These are phyloP conservation scores for Termitomyces sp. DNA, from an alignment of 768 basidiomycete species.

Conservation along the genomic window DNA sequence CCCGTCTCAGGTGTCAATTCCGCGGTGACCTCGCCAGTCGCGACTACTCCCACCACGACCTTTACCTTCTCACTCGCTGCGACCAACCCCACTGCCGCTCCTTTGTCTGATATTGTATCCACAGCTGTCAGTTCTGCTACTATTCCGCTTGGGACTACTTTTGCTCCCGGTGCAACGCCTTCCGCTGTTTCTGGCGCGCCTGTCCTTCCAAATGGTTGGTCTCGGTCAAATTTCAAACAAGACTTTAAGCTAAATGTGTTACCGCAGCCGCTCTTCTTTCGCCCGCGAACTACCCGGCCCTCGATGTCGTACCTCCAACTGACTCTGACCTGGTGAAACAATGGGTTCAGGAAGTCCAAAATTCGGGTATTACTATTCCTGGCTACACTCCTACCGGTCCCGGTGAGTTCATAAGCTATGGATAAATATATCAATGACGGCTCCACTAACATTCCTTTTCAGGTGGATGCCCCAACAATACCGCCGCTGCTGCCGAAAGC, in stretches of 20 bases:
- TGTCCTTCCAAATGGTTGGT: constrained; percentile 50
- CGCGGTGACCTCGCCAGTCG: constrained; percentile 1
- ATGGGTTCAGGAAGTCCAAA: constrained; percentile 64
- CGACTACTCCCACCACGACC: constrained; percentile 26
- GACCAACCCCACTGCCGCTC: constrained; percentile 60
- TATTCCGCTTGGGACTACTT: constrained; percentile 41
- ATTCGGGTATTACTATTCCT: constrained; percentile 59
- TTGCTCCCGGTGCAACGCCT: constrained; percentile 47
- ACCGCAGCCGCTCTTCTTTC: constrained; percentile 36
- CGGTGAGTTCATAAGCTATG: constrained; percentile 24
- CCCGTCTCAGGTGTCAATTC: not conserved
- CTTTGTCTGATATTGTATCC: constrained; percentile 46
- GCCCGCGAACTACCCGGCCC: constrained; percentile 58
- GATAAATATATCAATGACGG: not conserved
- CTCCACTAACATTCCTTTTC: not conserved
- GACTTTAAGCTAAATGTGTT: not conserved
- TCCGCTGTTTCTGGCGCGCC: constrained; percentile 55
- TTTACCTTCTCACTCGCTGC: constrained; percentile 43
- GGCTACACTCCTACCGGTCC: constrained; percentile 38
- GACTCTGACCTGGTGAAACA: constrained; percentile 62
- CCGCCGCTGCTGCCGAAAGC: constrained; percentile 48
- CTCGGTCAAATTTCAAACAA: constrained; percentile 1
- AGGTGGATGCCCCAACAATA: constrained; percentile 63
- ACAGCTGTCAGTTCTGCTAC: constrained; percentile 41
- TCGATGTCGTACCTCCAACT: constrained; percentile 59